A percentile compares a stretch with the other conserved stretches of the same genome.
Conservation (phyloP, 2,329 filamentous ascomycete genomes). For the Penicillium vulpinum region DNA sequence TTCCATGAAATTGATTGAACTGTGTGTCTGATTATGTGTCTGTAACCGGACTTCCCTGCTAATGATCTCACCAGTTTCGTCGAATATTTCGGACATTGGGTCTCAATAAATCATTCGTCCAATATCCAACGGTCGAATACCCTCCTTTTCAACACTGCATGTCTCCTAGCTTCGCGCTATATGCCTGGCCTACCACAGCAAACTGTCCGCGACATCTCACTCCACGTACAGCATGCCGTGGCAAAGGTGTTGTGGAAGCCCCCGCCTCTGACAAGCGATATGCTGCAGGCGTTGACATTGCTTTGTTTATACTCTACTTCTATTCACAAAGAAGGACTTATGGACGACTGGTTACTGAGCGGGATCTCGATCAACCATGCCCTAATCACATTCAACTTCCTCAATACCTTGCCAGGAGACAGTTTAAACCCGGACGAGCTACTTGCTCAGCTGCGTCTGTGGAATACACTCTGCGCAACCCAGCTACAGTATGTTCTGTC, state of each 20-base stretch:
- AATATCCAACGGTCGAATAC: conserved; percentile 33
- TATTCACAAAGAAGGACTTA: conserved; percentile 34
- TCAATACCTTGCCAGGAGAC: conserved; percentile 21
- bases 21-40: conserved; percentile 22
- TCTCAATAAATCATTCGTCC: conserved; percentile 32
- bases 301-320: conserved; percentile 36
- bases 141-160: conserved; percentile 36
- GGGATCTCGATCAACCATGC: conserved; percentile 40
- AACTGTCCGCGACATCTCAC: conserved; percentile 30
- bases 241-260: conserved; percentile 32
- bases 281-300: conserved; percentile 34
- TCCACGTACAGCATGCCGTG: conserved; percentile 35
- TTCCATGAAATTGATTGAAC: conserved; percentile 33
- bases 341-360: conserved; percentile 40
- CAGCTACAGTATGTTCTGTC: conserved; percentile 32
- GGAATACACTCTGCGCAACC: conserved; percentile 37
- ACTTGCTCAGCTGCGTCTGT: conserved; percentile 33
- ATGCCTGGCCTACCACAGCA: conserved; percentile 32
- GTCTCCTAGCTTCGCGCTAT: conserved; percentile 36
- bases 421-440: conserved; percentile 31
- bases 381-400: conserved; percentile 22
- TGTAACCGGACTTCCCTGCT: neutral
- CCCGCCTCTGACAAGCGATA: conserved; percentile 31
- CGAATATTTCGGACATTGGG: conserved; percentile 35
- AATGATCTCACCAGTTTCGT: conserved; percentile 27